Base-by-base conservation (phyloP, 345 rosid species). In the Heritiera littoralis region DNA sequence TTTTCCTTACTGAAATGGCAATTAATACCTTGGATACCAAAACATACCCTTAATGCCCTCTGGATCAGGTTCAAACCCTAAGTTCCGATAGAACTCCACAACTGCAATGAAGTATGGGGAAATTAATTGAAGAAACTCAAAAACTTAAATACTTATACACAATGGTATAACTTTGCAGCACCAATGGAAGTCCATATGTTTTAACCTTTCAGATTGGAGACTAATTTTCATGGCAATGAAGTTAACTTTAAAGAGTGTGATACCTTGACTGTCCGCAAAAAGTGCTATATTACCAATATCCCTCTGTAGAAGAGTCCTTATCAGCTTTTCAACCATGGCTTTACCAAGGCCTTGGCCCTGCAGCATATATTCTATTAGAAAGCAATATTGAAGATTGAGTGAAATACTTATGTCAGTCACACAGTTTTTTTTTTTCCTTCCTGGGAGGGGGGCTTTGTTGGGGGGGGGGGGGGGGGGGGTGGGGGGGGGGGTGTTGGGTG, bases 31-130 rank as follows among this genome's bases (percentile, higher is more conserved):
- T 35, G 96, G 98, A 87, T 89, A 85, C 99, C 98, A 95, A 85
- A 95, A 95, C 99, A 95, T 95, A 66, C 99, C 98, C 81, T 95
- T 95, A 81, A 95, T 90, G 83, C 98, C 99, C 80, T 95, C 99
- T 46, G 98, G 99, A 82, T 95, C 99, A 54, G 98, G 90, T 77
- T 95, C 92, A 78, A 95, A 95, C 17, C 99, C 99, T 80, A 95
- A 84, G 76, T 93, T 93, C 79, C 83, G 91, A 86, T 95, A 95
- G 89, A 95, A 95, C 69, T 92, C 99, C 82, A 95, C 97, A 82
- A 95, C 99, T 93, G 88, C 90, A 83, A 58, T 18, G 70, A 85
- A 79, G 52, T 46, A 20, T 58, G 45, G 54, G 14, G 61, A 48
- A 54, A 65, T 10, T 58, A 49, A 41, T 63, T 43, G 12, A 81